These are phyloP conservation scores for Westerdykella ornata DNA, from an alignment of 2,329 filamentous ascomycete genomes.

Conservation along the genomic window DNA sequence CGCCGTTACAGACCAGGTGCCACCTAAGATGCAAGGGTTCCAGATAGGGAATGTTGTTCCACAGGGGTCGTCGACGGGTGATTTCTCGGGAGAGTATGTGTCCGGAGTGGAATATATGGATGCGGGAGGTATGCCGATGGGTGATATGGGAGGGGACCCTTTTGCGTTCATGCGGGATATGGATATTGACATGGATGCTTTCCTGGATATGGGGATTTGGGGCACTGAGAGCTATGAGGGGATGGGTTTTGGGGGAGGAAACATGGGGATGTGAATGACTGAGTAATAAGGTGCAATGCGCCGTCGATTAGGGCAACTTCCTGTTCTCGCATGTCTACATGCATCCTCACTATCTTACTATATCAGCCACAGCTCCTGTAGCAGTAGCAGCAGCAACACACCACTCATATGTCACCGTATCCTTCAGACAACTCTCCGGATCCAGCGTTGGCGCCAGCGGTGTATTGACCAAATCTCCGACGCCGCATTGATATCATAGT, in stretches of 20 bases:
- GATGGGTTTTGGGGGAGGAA: constrained; percentile 23
- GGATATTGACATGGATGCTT: constrained; percentile 31
- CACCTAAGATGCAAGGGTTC: background rate
- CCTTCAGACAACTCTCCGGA: no score
- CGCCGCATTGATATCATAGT: no score
- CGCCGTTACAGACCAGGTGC: no score
- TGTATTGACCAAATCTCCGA: no score
- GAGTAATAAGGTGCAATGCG: background rate
- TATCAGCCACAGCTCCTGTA: no score
- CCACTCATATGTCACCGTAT: no score
- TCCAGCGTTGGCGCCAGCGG: no score
- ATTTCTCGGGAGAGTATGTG: background rate
- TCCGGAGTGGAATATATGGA: background rate
- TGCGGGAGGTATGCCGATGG: background rate
- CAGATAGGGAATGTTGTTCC: background rate
- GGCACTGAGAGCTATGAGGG: constrained; percentile 21
- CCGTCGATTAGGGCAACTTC: no score
- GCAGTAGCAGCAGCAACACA: no score
- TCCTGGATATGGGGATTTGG: constrained; percentile 32
- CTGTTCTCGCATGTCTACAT: no score
- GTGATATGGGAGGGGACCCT: constrained; percentile 9
- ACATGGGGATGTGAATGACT: background rate
- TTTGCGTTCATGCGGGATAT: constrained; percentile 18
- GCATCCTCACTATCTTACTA: no score
- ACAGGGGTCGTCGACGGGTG: background rate